A percentile compares a stretch with the other conserved stretches of the same genome.
Evolutionary conservation across 306 rosid genomes (phyloP).

Genomic region (Quillaja saponaria): DNA sequence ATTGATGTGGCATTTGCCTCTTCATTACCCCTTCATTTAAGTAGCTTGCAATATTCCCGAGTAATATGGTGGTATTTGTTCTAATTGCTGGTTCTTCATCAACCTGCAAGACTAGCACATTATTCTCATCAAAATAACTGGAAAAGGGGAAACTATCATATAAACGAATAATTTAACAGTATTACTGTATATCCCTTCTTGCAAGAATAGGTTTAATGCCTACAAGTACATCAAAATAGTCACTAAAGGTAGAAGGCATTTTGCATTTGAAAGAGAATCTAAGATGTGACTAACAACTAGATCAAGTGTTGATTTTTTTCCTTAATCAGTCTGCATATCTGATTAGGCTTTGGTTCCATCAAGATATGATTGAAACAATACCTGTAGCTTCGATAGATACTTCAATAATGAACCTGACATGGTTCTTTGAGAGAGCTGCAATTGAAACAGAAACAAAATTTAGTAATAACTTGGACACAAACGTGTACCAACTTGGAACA

Average conservation of each 20-base stretch:
- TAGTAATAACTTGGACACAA: slow-evolving; percentile 20
- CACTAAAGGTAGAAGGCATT: neutral
- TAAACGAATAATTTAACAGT: neutral
- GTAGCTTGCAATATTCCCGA: slow-evolving; percentile 91
- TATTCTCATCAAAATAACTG: slow-evolving; percentile 17
- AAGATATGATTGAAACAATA: slow-evolving; percentile 40
- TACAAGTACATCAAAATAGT: slow-evolving; percentile 10
- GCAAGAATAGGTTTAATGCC: neutral
- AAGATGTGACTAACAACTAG: slow-evolving; percentile 1
- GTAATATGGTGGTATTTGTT: slow-evolving; percentile 92
- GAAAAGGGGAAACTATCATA: slow-evolving; percentile 8
- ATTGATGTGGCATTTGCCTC: too few species aligned
- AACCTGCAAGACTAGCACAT: slow-evolving; percentile 57
- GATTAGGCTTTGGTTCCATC: neutral
- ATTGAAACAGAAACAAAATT: slow-evolving; percentile 17
- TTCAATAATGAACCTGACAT: slow-evolving; percentile 91
- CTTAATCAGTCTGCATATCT: neutral
- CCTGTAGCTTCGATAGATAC: slow-evolving; percentile 97
- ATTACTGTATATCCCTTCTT: neutral
- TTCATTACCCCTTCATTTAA: slow-evolving; percentile 79
- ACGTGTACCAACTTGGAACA: neutral
- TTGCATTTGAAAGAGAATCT: neutral
- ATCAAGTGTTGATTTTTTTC: neutral
- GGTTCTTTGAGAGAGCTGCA: slow-evolving; percentile 96
- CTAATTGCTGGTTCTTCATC: slow-evolving; percentile 98